Percentiles rank a stretch among this genome's conserved stretches.
phyloP scores from a whole-genome alignment of 192 early-diverging fungal species.

The Lobosporangium transversale region DNA sequence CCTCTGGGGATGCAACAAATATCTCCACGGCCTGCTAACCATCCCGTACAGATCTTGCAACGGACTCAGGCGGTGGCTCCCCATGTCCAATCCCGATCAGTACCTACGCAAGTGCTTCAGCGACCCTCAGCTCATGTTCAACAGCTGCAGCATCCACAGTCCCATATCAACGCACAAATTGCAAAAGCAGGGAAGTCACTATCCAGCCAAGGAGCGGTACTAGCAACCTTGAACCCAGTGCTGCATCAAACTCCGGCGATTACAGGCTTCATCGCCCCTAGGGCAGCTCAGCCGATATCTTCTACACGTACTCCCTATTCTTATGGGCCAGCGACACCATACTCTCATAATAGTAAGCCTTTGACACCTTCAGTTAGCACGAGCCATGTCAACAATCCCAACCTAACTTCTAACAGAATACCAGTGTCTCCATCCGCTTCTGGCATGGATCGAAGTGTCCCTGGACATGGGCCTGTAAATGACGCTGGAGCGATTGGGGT shows the following conservation, averaged over 20 bases:
- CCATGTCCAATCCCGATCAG: constrained; percentile 37
- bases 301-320: constrained; percentile 36
- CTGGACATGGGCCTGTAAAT: constrained; percentile 1
- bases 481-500: constrained; percentile 16
- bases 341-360: constrained; percentile 6
- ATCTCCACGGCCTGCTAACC: constrained; percentile 16
- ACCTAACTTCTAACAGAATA: neutral
- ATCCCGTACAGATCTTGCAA: constrained; percentile 50
- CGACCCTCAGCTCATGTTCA: constrained; percentile 25
- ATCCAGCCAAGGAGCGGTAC: constrained; percentile 19
- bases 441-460: constrained; percentile 4
- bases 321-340: constrained; percentile 33
- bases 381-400: neutral
- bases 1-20: constrained; percentile 20
- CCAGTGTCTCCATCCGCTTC: constrained; percentile 15
- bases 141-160: neutral
- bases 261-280: constrained; percentile 41
- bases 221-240: constrained; percentile 25
- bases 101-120: constrained; percentile 47
- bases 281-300: constrained; percentile 26
- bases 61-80: constrained; percentile 32
- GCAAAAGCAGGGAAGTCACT: constrained; percentile 8
- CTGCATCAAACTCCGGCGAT: constrained; percentile 27
- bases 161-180: neutral
- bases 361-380: constrained; percentile 13